phyloP scores from a whole-genome alignment of 2,329 filamentous ascomycete genomes.

The Aphanoascus verrucosus region DNA sequence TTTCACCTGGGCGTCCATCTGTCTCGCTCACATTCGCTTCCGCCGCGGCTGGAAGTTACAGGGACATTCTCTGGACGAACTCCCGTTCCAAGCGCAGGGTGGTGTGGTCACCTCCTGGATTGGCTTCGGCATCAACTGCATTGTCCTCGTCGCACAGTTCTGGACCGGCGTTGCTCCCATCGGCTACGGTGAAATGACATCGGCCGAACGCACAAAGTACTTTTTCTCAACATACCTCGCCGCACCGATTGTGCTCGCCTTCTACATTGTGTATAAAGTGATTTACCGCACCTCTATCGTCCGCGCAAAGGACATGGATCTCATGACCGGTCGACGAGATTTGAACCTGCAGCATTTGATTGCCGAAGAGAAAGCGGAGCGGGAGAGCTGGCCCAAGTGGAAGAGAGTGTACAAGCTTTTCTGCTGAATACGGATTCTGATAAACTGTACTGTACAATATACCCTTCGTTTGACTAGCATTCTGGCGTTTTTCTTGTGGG shows the following conservation, averaged over 20 bases:
- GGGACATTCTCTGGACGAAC: conserved; percentile 60
- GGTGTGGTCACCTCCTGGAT: conserved; percentile 52
- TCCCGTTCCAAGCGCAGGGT: conserved; percentile 54
- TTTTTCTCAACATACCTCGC: conserved; percentile 25
- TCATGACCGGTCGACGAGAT: conserved; percentile 54
- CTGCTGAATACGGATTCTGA: conserved; percentile 3
- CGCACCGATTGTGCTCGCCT: conserved; percentile 26
- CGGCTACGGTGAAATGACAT: conserved; percentile 12
- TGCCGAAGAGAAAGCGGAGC: conserved; percentile 22
- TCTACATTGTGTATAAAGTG: conserved; percentile 47
- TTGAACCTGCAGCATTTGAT: conserved; percentile 56
- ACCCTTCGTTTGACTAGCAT: neutral
- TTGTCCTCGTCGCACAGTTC: conserved; percentile 43
- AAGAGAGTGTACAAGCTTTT: conserved; percentile 15
- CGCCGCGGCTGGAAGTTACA: conserved; percentile 62
- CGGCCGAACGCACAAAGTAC: conserved; percentile 14
- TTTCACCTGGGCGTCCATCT: conserved; percentile 75
- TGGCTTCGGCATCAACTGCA: conserved; percentile 45
- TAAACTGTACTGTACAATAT: neutral
- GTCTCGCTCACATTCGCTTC: conserved; percentile 86
- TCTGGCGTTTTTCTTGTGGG: neutral
- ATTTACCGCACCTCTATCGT: conserved; percentile 57
- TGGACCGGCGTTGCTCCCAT: conserved; percentile 20
- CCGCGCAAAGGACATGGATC: conserved; percentile 49
- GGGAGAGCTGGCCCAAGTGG: conserved; percentile 12